Conservation (phyloP, 257 asterid species). For the Primulina eburnea region DNA sequence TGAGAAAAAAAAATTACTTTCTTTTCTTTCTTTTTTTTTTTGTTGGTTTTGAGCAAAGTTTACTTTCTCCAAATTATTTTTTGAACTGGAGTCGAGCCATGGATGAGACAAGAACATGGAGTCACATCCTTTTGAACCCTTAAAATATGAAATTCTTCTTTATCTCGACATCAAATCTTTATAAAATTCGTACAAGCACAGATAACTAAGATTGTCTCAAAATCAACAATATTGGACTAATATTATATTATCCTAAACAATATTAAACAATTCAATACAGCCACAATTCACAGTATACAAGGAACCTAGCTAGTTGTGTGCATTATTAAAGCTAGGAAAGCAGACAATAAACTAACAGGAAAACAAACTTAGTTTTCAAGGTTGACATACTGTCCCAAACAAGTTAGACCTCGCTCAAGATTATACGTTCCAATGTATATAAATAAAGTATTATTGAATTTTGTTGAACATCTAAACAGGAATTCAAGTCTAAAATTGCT, state of each 20-base stretch:
- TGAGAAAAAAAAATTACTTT: too few species aligned
- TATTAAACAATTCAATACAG: conserved; percentile 19
- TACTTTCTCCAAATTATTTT: too few species aligned
- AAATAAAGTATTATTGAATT: not conserved
- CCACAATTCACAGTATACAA: conserved; percentile 21
- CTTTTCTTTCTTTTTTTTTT: too few species aligned
- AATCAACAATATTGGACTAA: conserved; percentile 14
- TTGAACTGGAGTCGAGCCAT: not conserved
- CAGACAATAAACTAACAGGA: conserved; percentile 30
- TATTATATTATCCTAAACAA: conserved; percentile 19
- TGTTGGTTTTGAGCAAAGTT: too few species aligned
- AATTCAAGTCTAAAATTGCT: not conserved
- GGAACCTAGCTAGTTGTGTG: conserved; percentile 24
- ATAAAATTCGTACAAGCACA: conserved; percentile 6
- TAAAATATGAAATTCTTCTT: not conserved
- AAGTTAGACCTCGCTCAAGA: not conserved
- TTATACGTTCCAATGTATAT: not conserved
- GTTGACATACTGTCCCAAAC: conserved; percentile 33
- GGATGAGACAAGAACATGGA: too few species aligned
- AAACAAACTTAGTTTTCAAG: conserved; percentile 25
- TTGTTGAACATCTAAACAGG: conserved; percentile 13
- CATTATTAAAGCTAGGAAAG: conserved; percentile 26
- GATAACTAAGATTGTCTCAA: conserved; percentile 13
- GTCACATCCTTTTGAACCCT: too few species aligned
- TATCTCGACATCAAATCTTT: conserved; percentile 9